phyloP scores from a whole-genome alignment of 306 rosid species.

The Macrotyloma uniflorum region DNA sequence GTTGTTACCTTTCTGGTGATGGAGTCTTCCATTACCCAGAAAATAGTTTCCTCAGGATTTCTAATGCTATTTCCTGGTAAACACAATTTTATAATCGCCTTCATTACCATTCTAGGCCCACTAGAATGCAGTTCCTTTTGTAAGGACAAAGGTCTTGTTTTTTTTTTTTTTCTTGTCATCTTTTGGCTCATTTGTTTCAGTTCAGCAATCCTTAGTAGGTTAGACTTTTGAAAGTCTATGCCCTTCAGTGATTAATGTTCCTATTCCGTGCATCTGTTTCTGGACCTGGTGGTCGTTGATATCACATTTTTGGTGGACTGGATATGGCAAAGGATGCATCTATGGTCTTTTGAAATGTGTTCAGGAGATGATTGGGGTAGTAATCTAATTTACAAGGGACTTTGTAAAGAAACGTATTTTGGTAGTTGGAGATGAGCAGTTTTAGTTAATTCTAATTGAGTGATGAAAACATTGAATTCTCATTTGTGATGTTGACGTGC shows the following conservation, averaged over 20 bases:
- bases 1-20: background rate
- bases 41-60: slow-evolving; percentile 18
- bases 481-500: background rate
- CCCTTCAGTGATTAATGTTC: slow-evolving; percentile 46
- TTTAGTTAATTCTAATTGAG: slow-evolving; percentile 27
- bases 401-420: slow-evolving; percentile 51
- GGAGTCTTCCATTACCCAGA: slow-evolving; percentile 11
- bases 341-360: slow-evolving; percentile 35
- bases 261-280: slow-evolving; percentile 56
- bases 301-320: slow-evolving; percentile 62
- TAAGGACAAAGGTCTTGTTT: background rate
- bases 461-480: background rate
- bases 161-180: slow-evolving; percentile 7
- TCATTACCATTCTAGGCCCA: background rate
- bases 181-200: slow-evolving; percentile 21
- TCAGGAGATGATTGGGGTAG: slow-evolving; percentile 35
- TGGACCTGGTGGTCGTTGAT: slow-evolving; percentile 58
- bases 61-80: background rate
- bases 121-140: slow-evolving; percentile 1
- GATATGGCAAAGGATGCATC: slow-evolving; percentile 62
- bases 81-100: background rate
- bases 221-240: background rate
- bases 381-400: slow-evolving; percentile 56
- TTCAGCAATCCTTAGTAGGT: background rate
- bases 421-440: slow-evolving; percentile 63